Evolutionary conservation across 306 rosid genomes (phyloP).

Genomic region (Fragaria ananassa): DNA sequence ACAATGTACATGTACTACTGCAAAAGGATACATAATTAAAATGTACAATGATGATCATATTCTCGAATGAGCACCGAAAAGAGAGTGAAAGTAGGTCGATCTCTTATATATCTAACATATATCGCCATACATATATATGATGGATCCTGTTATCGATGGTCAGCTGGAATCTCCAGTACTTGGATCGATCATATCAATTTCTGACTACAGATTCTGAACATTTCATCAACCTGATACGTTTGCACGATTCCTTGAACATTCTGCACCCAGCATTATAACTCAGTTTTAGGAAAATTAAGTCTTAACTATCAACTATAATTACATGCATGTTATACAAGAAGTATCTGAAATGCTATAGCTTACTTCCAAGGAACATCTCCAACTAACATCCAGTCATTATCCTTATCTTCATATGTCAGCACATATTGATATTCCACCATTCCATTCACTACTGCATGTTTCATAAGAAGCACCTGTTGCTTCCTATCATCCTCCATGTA

Average conservation of each 20-base stretch:
- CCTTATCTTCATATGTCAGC: constrained; percentile 34
- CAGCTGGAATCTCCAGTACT: neutral
- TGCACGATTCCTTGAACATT: constrained; percentile 45
- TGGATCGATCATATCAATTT: neutral
- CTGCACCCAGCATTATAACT: constrained; percentile 16
- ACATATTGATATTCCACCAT: constrained; percentile 8
- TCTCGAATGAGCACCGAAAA: neutral
- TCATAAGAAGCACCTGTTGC: constrained; percentile 6
- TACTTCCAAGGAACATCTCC: constrained; percentile 50
- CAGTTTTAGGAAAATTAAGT: neutral
- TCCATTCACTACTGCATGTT: constrained; percentile 23
- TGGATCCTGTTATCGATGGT: neutral
- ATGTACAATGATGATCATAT: neutral
- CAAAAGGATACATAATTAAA: neutral
- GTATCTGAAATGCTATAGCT: neutral
- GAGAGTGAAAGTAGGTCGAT: neutral
- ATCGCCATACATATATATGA: too few relatives aligned
- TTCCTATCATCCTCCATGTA: neutral
- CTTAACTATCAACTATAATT: neutral
- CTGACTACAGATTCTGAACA: constrained; percentile 27
- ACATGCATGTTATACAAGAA: neutral
- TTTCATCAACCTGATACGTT: constrained; percentile 41
- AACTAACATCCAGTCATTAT: constrained; percentile 41
- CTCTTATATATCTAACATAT: neutral
- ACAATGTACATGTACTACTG: neutral